Evolutionary conservation across 208 protist genomes (phyloP), one percentile per base, ranked within the genome.

Genomic region (Leptomonas pyrrhocoris): DNA sequence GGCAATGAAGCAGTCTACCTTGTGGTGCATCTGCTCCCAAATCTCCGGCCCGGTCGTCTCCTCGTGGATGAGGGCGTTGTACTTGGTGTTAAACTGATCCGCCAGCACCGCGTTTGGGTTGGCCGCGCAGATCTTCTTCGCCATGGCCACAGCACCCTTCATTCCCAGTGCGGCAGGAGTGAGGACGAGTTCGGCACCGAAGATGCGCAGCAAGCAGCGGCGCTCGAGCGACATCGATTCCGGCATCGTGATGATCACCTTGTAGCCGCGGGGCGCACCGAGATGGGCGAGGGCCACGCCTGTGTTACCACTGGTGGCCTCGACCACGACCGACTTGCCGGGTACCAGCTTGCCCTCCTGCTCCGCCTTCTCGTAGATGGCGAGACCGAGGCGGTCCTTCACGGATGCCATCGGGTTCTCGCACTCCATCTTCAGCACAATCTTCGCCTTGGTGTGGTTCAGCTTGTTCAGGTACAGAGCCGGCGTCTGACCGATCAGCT

Each of bases 31-130:
- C 73, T 93, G 85, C 19, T 75, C 64, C 87, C 85, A 94, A 63
- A 97, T 94, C 67, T 98, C 93, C 27, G 92, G 89, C 21, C 91
- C 95, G 18, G 95, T 98, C 27, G 92, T 96, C 67, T 95, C 83
- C 67, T 95, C 82, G 76, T 98, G 94, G 31, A 96, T 85, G 40
- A 84, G 45, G 54, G 90, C 78, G 70, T 98, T 98, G 76, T 87
- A 91, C 62, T 85, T 85, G 48, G 90, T 97, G 50, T 21, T 61
- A 73, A 97, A 98, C 86, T 98, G 93, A 51, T 94, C 71, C 7
- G 87, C 89, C 49, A 94, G 81, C 57, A 92, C 60, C 11, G 92
- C 92, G 55, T 90, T 63, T n/a, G 80, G 85, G 71, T 92, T 90
- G 21, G 80, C 79, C 38, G 77, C 68, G 53, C 79, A 79, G 64